Evolutionary conservation across 164 flowering plant genomes (phyloP).

Genomic region (Santalum album): DNA sequence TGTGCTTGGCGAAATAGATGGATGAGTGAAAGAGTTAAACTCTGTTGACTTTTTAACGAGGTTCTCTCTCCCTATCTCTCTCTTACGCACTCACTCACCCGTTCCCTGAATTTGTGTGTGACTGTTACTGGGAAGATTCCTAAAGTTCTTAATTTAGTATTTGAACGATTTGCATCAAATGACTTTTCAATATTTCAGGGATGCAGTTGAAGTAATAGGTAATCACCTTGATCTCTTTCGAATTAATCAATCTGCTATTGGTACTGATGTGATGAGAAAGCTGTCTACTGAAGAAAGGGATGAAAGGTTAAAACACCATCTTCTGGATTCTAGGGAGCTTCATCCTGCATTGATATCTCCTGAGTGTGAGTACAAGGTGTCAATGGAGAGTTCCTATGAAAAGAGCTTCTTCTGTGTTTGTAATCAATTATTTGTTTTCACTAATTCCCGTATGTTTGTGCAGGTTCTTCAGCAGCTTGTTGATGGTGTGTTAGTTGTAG

Average conservation of each 20-base stretch:
- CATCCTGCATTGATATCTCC: conserved; percentile 93
- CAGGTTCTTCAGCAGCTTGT: conserved; percentile 85
- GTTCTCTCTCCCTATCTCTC: conserved; percentile 21
- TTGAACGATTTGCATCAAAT: conserved; percentile 8
- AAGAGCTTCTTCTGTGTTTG: background rate
- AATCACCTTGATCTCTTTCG: conserved; percentile 84
- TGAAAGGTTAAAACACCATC: conserved; percentile 64
- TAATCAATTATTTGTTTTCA: background rate
- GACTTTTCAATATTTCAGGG: conserved; percentile 48
- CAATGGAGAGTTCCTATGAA: conserved; percentile 36
- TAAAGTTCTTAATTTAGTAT: background rate
- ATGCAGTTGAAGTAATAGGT: conserved; percentile 71
- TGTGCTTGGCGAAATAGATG: conserved; percentile 74
- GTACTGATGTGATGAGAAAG: conserved; percentile 82
- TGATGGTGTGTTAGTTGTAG: conserved; percentile 68
- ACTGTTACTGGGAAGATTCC: too few relatives aligned
- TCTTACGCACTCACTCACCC: conserved; percentile 2
- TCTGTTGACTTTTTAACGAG: conserved; percentile 91
- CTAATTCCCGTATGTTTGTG: conserved; percentile 4
- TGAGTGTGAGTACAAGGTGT: conserved; percentile 99
- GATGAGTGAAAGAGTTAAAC: conserved; percentile 77
- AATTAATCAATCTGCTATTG: conserved; percentile 81
- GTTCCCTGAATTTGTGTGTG: background rate
- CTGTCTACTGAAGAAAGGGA: conserved; percentile 91
- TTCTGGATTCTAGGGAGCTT: conserved; percentile 44